Conservation (phyloP, 768 basidiomycete genomes). For the Candolleomyces aberdarensis region DNA sequence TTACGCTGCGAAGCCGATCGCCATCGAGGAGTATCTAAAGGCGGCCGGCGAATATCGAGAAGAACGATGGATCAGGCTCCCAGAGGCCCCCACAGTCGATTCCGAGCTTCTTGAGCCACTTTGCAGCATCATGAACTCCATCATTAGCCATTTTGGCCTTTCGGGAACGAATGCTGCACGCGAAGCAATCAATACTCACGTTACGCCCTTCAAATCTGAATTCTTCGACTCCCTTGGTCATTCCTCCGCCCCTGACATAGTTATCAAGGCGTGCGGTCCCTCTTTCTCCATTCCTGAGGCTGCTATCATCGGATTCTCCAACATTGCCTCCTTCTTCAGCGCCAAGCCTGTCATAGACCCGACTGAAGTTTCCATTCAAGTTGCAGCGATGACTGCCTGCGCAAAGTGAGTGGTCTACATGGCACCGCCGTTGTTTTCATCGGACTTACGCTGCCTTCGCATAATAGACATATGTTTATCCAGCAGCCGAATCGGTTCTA, state of each 20-base stretch:
- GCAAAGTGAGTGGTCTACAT: neutral
- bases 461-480: neutral
- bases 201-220: neutral
- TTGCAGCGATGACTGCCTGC: neutral
- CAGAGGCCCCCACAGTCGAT: neutral
- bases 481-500: conserved; percentile 1
- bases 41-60: neutral
- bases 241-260: neutral
- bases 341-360: neutral
- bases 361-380: neutral
- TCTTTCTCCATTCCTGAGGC: neutral
- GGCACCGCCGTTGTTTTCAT: too few relatives aligned
- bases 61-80: neutral
- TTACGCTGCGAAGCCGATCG: neutral
- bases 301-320: neutral
- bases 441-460: neutral
- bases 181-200: neutral
- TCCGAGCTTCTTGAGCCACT: neutral
- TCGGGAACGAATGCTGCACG: neutral
- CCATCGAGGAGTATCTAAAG: neutral
- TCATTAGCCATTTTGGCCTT: neutral
- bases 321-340: neutral
- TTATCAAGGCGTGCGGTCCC: neutral
- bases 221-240: neutral
- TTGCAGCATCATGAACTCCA: neutral